Evolutionary conservation across 495 filamentous ascomycete species (phyloP).

Genomic region (Hyaloscypha bicolor): DNA sequence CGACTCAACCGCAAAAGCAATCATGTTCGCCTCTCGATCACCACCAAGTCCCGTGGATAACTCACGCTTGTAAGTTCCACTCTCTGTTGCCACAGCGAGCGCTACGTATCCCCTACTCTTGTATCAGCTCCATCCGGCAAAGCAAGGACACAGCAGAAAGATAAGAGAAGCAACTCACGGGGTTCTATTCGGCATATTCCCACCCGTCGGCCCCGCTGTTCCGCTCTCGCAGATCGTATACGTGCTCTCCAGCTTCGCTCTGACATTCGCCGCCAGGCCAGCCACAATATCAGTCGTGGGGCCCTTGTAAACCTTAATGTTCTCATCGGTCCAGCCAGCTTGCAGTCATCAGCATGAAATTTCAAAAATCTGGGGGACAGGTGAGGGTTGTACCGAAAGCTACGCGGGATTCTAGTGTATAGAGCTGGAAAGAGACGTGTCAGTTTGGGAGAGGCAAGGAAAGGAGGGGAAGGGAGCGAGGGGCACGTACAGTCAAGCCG

Average conservation of each 20-base stretch:
- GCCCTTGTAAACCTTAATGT: conserved; percentile 52
- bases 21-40: conserved; percentile 62
- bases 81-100: conserved; percentile 52
- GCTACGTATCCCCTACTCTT: conserved; percentile 57
- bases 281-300: conserved; percentile 59
- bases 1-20: conserved; percentile 58
- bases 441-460: conserved; percentile 12
- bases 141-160: neutral
- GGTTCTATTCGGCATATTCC: conserved; percentile 55
- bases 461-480: neutral
- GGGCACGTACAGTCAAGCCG: conserved; percentile 51
- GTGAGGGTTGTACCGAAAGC: conserved; percentile 41
- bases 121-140: conserved; percentile 7
- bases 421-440: conserved; percentile 42
- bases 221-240: conserved; percentile 63
- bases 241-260: conserved; percentile 51
- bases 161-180: conserved; percentile 44
- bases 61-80: conserved; percentile 53
- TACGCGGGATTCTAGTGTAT: conserved; percentile 62
- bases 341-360: conserved; percentile 1
- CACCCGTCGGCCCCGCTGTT: conserved; percentile 63
- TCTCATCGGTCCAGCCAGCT: conserved; percentile 61
- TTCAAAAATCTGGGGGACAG: neutral
- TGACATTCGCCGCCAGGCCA: conserved; percentile 56
- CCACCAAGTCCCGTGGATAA: conserved; percentile 52